phyloP scores from a whole-genome alignment of 495 filamentous ascomycete genomes.

The Penicillium salamii region DNA sequence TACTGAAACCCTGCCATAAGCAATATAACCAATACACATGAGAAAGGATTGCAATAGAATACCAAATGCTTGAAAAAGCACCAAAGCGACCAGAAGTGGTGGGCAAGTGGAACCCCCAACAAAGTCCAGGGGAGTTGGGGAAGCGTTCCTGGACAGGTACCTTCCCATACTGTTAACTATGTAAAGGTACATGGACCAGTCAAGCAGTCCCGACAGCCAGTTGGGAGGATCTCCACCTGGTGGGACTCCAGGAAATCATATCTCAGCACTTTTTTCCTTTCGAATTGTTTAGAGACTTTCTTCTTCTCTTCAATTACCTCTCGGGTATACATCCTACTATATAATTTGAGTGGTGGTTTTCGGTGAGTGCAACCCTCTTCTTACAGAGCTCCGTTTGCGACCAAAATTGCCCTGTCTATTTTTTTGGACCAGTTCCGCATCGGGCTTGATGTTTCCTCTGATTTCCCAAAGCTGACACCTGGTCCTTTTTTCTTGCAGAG shows the following conservation, averaged over 20 bases:
- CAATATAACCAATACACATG: too few species aligned
- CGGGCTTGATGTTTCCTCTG: neutral
- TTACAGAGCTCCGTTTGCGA: slow-evolving; percentile 8
- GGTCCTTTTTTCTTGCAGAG: slow-evolving; percentile 11
- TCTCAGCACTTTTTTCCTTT: slow-evolving; percentile 23
- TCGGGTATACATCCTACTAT: too few species aligned
- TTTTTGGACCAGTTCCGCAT: slow-evolving; percentile 10
- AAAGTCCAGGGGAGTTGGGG: slow-evolving; percentile 22
- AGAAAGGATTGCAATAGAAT: too few species aligned
- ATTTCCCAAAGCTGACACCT: slow-evolving; percentile 8
- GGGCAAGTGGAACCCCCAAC: slow-evolving; percentile 23
- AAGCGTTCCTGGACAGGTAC: slow-evolving; percentile 13
- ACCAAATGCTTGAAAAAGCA: neutral
- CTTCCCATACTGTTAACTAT: slow-evolving; percentile 10
- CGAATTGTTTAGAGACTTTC: too few species aligned
- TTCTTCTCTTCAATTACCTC: neutral
- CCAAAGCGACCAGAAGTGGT: slow-evolving; percentile 14
- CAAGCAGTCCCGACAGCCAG: slow-evolving; percentile 3
- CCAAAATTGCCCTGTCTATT: neutral
- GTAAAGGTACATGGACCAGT: slow-evolving; percentile 6
- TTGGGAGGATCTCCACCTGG: slow-evolving; percentile 19
- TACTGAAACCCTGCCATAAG: too few species aligned
- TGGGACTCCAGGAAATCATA: slow-evolving; percentile 19
- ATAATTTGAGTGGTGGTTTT: slow-evolving; percentile 19
- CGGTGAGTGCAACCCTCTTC: slow-evolving; percentile 16